phyloP scores from a whole-genome alignment of 2,329 filamentous ascomycete genomes.

The Diplodia corticola region DNA sequence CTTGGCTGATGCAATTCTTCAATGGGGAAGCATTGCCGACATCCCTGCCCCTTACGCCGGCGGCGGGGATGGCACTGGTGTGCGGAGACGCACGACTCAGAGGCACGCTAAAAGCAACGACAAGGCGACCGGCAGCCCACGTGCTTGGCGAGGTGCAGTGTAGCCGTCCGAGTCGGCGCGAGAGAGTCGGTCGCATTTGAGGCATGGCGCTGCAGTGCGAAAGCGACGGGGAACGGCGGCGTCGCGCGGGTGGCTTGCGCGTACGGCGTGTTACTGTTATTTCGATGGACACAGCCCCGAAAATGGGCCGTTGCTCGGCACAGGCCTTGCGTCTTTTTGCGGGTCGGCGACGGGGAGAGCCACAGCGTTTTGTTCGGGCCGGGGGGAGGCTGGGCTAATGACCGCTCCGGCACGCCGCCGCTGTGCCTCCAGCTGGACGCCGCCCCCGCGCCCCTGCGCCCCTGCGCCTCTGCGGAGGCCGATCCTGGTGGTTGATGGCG shows the following conservation, averaged over 20 bases:
- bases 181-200: background rate
- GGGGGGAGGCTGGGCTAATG: background rate
- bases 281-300: conserved; percentile 10
- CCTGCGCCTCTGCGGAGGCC: no score
- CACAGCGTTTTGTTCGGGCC: background rate
- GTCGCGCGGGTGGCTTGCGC: background rate
- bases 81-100: conserved; percentile 9
- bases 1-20: conserved; percentile 5
- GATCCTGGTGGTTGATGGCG: background rate
- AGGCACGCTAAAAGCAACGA: conserved; percentile 8
- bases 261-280: background rate
- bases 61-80: background rate
- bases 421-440: background rate
- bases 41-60: conserved; percentile 8
- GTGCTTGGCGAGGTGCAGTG: background rate
- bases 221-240: background rate
- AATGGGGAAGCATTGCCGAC: background rate
- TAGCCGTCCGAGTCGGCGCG: background rate
- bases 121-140: background rate
- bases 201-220: background rate
- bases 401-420: background rate
- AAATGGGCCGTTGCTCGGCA: background rate
- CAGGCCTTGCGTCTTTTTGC: background rate
- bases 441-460: no score
- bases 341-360: background rate